Percentiles rank a stretch among this genome's conserved stretches.
phyloP scores from a whole-genome alignment of 257 asterid genomes.

The Apocynum venetum region DNA sequence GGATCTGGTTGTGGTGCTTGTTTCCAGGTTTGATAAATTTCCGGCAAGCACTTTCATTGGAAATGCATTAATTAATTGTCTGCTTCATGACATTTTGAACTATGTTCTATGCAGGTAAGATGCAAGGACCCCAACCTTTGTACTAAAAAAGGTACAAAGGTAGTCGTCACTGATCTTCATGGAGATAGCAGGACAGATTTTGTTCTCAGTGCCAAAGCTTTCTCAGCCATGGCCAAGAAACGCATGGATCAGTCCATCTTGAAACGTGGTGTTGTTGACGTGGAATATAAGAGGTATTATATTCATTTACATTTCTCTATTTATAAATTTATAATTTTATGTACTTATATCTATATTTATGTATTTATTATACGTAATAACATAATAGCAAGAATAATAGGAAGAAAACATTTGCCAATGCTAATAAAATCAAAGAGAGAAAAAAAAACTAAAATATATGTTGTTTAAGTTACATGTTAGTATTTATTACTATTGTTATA shows the following conservation, averaged over 20 bases:
- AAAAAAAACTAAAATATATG: too few species aligned
- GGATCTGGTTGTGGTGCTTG: slow-evolving; percentile 94
- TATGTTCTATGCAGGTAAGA: slow-evolving; percentile 42
- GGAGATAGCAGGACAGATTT: slow-evolving; percentile 48
- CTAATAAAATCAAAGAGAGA: too few species aligned
- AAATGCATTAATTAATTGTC: too few species aligned
- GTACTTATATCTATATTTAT: too few species aligned
- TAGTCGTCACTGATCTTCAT: slow-evolving; percentile 53
- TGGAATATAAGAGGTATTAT: slow-evolving; percentile 61
- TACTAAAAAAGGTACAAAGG: slow-evolving; percentile 39
- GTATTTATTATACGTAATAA: too few species aligned
- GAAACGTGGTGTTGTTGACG: slow-evolving; percentile 51
- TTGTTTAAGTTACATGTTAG: too few species aligned
- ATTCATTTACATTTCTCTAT: too few species aligned
- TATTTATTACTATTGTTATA: too few species aligned
- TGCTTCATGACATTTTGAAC: not conserved
- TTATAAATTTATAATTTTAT: too few species aligned
- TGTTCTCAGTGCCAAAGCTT: slow-evolving; percentile 66
- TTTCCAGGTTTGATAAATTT: slow-evolving; percentile 44
- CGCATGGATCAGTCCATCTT: slow-evolving; percentile 42
- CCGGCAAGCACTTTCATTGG: not conserved
- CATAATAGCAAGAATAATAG: too few species aligned
- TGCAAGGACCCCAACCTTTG: slow-evolving; percentile 52
- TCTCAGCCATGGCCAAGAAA: slow-evolving; percentile 55
- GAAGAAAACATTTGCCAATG: too few species aligned